Percentiles rank a stretch among this genome's conserved stretches.
Evolutionary conservation across 2,329 filamentous ascomycete genomes (phyloP).

Genomic region (Arthrobotrys pseudoclavata): DNA sequence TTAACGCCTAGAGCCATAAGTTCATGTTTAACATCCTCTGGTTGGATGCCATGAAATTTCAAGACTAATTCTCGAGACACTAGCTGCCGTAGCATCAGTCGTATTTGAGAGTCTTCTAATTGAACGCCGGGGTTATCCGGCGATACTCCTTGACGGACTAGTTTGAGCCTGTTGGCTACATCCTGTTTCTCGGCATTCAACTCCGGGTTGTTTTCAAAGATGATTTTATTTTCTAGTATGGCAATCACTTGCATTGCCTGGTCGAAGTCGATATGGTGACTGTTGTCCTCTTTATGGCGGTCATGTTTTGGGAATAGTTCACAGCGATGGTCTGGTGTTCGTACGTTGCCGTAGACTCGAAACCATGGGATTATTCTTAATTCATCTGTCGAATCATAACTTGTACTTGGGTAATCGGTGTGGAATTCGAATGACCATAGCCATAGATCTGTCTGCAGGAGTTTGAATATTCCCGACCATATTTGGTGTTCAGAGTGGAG

Average conservation of each 20-base stretch:
- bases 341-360: slow-evolving; percentile 25
- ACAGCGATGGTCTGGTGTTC: slow-evolving; percentile 18
- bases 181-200: background rate
- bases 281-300: background rate
- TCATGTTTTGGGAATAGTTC: slow-evolving; percentile 20
- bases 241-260: slow-evolving; percentile 7
- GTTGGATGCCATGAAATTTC: slow-evolving; percentile 1
- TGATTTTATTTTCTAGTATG: background rate
- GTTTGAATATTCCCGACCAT: slow-evolving; percentile 32
- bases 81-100: background rate
- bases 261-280: background rate
- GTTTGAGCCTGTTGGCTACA: background rate
- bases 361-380: slow-evolving; percentile 31
- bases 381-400: background rate
- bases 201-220: background rate
- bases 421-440: slow-evolving; percentile 32
- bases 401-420: background rate
- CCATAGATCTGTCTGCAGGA: slow-evolving; percentile 18
- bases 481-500: slow-evolving; percentile 20
- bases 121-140: background rate
- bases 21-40: background rate
- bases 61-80: background rate
- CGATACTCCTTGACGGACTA: background rate
- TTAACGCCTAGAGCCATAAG: background rate
- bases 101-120: background rate